Conservation (phyloP, 164 flowering plant genomes). For the Taxillus chinensis region DNA sequence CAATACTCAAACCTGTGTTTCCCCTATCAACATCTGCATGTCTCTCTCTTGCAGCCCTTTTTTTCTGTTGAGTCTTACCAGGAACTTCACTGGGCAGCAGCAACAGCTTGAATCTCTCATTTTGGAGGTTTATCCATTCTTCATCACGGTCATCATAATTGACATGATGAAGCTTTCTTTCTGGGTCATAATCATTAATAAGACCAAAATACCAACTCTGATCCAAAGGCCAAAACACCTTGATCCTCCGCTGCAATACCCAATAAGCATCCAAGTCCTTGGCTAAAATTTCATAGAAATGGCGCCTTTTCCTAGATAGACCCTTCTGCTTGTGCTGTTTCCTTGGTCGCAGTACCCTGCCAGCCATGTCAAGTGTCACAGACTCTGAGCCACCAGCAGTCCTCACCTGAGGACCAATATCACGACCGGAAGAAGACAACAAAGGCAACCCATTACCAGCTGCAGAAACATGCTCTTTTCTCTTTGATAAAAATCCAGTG, state of each 20-base stretch:
- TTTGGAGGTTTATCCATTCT: constrained; percentile 77
- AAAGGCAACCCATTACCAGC: constrained; percentile 29
- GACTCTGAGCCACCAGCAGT: constrained; percentile 24
- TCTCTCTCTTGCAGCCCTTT: constrained; percentile 14
- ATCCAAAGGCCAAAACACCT: constrained; percentile 96
- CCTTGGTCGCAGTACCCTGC: constrained; percentile 70
- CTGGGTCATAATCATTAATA: constrained; percentile 55
- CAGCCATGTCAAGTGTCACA: constrained; percentile 40
- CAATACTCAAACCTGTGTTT: constrained; percentile 2
- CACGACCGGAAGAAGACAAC: constrained; percentile 15
- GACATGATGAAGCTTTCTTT: constrained; percentile 66
- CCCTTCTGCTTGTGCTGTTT: constrained; percentile 38
- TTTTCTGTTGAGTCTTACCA: constrained; percentile 25
- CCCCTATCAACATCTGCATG: constrained; percentile 17
- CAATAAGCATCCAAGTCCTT: constrained; percentile 56
- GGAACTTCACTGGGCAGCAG: constrained; percentile 75
- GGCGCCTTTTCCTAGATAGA: constrained; percentile 57
- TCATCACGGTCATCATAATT: constrained; percentile 97
- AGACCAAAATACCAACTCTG: constrained; percentile 89
- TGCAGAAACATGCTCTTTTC: constrained; percentile 18
- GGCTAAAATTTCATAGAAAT: constrained; percentile 62
- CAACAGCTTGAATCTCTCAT: constrained; percentile 82
- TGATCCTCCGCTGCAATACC: constrained; percentile 71
- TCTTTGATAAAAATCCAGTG: constrained; percentile 46
- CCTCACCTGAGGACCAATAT: constrained; percentile 14